Evolutionary conservation across 805 yeast species (phyloP), one percentile per base, ranked within the genome.

Genomic region (Yarrowia phangngaensis): DNA sequence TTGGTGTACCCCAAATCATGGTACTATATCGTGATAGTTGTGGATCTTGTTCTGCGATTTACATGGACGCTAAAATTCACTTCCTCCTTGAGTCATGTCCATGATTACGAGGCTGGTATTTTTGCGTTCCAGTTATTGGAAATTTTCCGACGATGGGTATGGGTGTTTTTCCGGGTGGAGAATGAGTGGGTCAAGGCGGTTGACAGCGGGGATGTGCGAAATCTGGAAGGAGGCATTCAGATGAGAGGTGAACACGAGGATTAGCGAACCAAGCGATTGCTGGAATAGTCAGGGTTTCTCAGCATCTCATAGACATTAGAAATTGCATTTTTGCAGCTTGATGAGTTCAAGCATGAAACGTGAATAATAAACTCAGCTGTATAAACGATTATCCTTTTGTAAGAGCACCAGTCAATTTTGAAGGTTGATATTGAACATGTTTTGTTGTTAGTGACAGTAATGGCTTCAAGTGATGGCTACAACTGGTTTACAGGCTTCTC

Each of bases 161-260:
- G 99, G 99, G 77, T 88, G 31, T 74, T 85, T 53, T 69, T 90
- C 60, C 82, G 92, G 59, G 67, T 89, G 13, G 97, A 92, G 56
- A 76, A 83, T 22, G 97, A 90, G 60, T 80, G 72, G 60, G 60
- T 60, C 32, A 54, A 60, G 45, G 46, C 51, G 5, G 47, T 55
- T 13, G 51, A 27, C 11, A 4, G 14, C 3, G 47, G 34, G 4
- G 47, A 40, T 13, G 30, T 35, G 23, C 12, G 30, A 3, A 22
- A 16, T 7, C 4, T 35, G 15, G 43, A 35, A 16, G 43, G 43
- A 3, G 43, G 43, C 2, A 19, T 35, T 11, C 43, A 35, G 43
- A 35, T 35, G 43, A 6, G 43, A 3, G 43, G 43, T 4, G 43
- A 35, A 30, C 43, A 35, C 8, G 43, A 35, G 43, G 43, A 35